phyloP scores from a whole-genome alignment of 768 basidiomycete species.

The Favolaschia claudopus region DNA sequence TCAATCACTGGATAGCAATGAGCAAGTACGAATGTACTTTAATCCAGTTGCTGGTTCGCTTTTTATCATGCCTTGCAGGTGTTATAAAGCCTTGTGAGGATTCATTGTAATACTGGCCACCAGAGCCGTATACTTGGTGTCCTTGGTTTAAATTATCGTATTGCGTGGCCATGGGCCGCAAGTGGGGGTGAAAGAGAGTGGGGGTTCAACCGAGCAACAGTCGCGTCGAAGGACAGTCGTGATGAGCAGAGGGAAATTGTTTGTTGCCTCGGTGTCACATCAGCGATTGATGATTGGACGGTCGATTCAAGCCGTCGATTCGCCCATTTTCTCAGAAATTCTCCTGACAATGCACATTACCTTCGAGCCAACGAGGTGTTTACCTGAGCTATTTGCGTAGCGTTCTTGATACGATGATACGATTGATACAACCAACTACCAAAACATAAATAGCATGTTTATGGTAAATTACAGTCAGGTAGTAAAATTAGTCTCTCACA shows the following conservation, averaged over 20 bases:
- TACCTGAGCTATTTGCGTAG: too few relatives aligned
- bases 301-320: too few relatives aligned
- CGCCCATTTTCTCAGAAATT: too few relatives aligned
- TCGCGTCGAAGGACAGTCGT: too few relatives aligned
- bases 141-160: slow-evolving; percentile 20
- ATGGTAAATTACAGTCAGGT: too few relatives aligned
- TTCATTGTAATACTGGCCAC: slow-evolving; percentile 74
- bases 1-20: neutral
- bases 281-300: too few relatives aligned
- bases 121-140: slow-evolving; percentile 54
- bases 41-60: slow-evolving; percentile 71
- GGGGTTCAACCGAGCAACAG: neutral
- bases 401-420: too few relatives aligned
- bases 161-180: slow-evolving; percentile 8
- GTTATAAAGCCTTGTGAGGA: slow-evolving; percentile 71
- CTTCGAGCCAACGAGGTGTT: too few relatives aligned
- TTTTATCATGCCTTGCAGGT: slow-evolving; percentile 56
- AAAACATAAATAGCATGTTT: neutral
- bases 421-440: neutral
- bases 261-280: too few relatives aligned
- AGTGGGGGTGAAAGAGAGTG: slow-evolving; percentile 5
- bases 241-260: neutral
- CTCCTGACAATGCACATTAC: too few relatives aligned
- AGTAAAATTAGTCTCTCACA: slow-evolving; percentile 53
- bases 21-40: slow-evolving; percentile 42